These are phyloP conservation scores for Sporothrix brasiliensis DNA, from an alignment of 2,329 filamentous ascomycete genomes.

Conservation along the genomic window DNA sequence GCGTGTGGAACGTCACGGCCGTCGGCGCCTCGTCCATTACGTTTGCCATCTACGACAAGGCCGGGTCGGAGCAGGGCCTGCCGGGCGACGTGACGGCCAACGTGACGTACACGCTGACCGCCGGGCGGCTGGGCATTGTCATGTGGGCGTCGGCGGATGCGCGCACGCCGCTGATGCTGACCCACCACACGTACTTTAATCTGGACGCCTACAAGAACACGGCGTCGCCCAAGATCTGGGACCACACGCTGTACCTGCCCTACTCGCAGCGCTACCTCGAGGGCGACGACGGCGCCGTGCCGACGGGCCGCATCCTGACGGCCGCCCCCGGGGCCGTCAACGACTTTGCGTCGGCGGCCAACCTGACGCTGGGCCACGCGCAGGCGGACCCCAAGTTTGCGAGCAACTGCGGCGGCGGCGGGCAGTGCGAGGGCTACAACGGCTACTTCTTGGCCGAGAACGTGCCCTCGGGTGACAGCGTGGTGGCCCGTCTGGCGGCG, in stretches of 20 bases:
- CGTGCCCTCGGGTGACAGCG: constrained; percentile 44
- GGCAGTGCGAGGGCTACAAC: constrained; percentile 73
- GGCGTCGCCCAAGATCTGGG: constrained; percentile 57
- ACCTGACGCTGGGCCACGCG: constrained; percentile 63
- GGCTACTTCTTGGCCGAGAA: constrained; percentile 56
- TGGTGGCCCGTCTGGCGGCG: constrained; percentile 60
- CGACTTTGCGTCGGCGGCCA: constrained; percentile 66
- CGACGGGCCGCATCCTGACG: constrained; percentile 63
- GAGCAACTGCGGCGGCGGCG: constrained; percentile 65
- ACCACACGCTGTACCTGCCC: constrained; percentile 65
- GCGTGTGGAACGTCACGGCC: constrained; percentile 63
- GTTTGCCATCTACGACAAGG: constrained; percentile 65
- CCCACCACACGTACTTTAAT: constrained; percentile 70
- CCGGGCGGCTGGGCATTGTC: constrained; percentile 61
- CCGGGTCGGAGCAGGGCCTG: constrained; percentile 61
- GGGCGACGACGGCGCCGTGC: constrained; percentile 59
- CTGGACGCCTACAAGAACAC: constrained; percentile 66
- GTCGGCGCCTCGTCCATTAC: constrained; percentile 62
- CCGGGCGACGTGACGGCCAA: constrained; percentile 62
- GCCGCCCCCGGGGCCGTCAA: constrained; percentile 61
- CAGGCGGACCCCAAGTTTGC: constrained; percentile 56
- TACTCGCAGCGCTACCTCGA: constrained; percentile 63
- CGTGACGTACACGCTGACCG: constrained; percentile 64
- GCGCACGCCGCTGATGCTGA: constrained; percentile 62
- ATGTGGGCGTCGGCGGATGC: constrained; percentile 60